Evolutionary conservation across 441 rosid genomes (phyloP).

Genomic region (Adansonia madagascariensis): DNA sequence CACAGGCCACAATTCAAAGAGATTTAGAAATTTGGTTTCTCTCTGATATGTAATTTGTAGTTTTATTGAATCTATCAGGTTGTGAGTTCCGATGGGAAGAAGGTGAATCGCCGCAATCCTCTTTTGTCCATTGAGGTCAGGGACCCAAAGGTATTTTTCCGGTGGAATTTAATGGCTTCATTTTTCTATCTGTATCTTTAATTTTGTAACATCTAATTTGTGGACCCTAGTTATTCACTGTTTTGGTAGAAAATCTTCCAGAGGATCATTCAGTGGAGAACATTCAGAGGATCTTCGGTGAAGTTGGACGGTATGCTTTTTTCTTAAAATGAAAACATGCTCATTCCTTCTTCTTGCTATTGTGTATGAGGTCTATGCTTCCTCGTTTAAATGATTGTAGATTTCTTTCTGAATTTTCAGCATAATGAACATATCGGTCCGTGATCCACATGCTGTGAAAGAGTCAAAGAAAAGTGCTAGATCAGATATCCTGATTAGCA

Average conservation of each 20-base stretch:
- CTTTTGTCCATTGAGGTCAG: slow-evolving; percentile 55
- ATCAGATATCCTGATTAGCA: slow-evolving; percentile 52
- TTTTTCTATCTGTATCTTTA: neutral
- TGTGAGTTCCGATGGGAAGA: slow-evolving; percentile 76
- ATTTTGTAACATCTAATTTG: slow-evolving; percentile 40
- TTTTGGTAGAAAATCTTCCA: slow-evolving; percentile 93
- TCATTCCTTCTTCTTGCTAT: neutral
- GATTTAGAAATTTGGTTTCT: neutral
- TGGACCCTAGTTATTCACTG: slow-evolving; percentile 68
- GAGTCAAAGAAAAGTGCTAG: slow-evolving; percentile 60
- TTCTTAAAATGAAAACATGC: neutral
- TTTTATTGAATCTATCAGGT: slow-evolving; percentile 44
- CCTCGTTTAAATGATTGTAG: slow-evolving; percentile 18
- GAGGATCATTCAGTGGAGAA: slow-evolving; percentile 79
- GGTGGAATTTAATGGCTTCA: slow-evolving; percentile 24
- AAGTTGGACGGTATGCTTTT: slow-evolving; percentile 72
- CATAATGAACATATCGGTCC: slow-evolving; percentile 54
- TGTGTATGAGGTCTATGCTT: slow-evolving; percentile 24
- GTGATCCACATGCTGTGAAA: slow-evolving; percentile 62
- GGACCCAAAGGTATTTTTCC: slow-evolving; percentile 74
- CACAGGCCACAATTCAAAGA: neutral
- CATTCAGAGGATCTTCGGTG: slow-evolving; percentile 62
- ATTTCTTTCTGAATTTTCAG: slow-evolving; percentile 38
- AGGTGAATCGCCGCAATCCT: slow-evolving; percentile 74
- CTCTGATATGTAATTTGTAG: neutral